These are phyloP conservation scores for Paraurostyla sp. DNA, from an alignment of 73 alveolate genomes.

Conservation along the genomic window DNA sequence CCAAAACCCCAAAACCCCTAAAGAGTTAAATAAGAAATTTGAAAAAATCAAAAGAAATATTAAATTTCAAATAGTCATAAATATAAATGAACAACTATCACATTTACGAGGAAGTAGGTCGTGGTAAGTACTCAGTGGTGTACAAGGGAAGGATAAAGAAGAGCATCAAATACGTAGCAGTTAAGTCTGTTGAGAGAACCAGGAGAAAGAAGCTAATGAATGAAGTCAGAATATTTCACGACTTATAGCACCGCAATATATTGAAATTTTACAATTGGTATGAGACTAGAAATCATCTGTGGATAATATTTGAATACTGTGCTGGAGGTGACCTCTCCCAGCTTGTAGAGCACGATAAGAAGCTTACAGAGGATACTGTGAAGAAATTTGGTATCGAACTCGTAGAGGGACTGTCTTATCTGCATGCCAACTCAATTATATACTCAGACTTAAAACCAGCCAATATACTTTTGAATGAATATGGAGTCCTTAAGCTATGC, in stretches of 20 bases:
- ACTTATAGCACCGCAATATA: conserved; percentile 74
- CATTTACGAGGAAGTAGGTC: conserved; percentile 93
- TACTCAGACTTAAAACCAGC: conserved; percentile 97
- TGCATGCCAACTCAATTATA: conserved; percentile 92
- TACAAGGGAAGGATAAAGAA: conserved; percentile 95
- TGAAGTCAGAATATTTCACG: conserved; percentile 72
- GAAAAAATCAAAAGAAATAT: conserved; percentile 34
- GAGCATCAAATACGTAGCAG: conserved; percentile 93
- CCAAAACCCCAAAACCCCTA: conserved; percentile 43
- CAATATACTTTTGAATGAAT: conserved; percentile 94
- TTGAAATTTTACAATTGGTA: conserved; percentile 85
- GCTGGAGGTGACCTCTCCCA: conserved; percentile 91
- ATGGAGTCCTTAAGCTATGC: conserved; percentile 91
- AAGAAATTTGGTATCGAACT: conserved; percentile 72
- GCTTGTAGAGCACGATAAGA: conserved; percentile 82
- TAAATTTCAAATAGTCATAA: neutral
- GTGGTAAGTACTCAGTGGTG: conserved; percentile 91
- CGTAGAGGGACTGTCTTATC: conserved; percentile 67
- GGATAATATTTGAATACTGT: conserved; percentile 94
- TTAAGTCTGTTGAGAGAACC: conserved; percentile 89
- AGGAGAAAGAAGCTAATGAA: conserved; percentile 84
- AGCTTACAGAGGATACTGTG: conserved; percentile 81
- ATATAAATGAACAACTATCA: conserved; percentile 90
- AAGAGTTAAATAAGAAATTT: neutral
- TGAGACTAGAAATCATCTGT: conserved; percentile 92